Evolutionary conservation across 495 filamentous ascomycete species (phyloP).

Genomic region (Penicillium verhagenii): DNA sequence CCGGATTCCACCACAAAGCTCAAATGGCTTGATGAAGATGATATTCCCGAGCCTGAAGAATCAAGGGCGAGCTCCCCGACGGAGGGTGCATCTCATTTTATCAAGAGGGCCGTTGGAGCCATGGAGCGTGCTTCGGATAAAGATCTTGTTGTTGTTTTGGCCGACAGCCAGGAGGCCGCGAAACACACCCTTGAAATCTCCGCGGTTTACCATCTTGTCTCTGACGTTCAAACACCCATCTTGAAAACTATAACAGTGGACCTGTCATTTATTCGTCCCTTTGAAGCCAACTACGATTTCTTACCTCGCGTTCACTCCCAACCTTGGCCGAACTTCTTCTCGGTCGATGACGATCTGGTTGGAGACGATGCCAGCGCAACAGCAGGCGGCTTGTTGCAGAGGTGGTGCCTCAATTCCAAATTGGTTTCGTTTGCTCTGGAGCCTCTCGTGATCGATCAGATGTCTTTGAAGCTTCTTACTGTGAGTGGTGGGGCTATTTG

Average conservation of each 20-base stretch:
- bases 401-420: slow-evolving; percentile 72
- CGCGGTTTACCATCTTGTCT: slow-evolving; percentile 71
- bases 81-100: slow-evolving; percentile 34
- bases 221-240: slow-evolving; percentile 81
- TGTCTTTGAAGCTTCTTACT: slow-evolving; percentile 55
- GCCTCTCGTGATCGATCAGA: slow-evolving; percentile 62
- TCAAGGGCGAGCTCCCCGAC: slow-evolving; percentile 28
- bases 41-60: slow-evolving; percentile 7
- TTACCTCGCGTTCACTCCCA: slow-evolving; percentile 71
- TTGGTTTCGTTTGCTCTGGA: slow-evolving; percentile 75
- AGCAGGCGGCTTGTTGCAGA: slow-evolving; percentile 69
- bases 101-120: slow-evolving; percentile 36
- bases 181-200: slow-evolving; percentile 70
- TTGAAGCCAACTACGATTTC: slow-evolving; percentile 86
- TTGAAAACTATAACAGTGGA: slow-evolving; percentile 65
- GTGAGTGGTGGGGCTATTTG: slow-evolving; percentile 55
- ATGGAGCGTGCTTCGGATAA: slow-evolving; percentile 50
- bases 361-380: slow-evolving; percentile 22
- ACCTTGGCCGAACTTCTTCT: slow-evolving; percentile 85
- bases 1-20: slow-evolving; percentile 52
- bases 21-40: slow-evolving; percentile 44
- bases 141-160: slow-evolving; percentile 33
- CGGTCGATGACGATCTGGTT: slow-evolving; percentile 42
- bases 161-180: slow-evolving; percentile 48
- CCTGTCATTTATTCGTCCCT: slow-evolving; percentile 73